Conservation (phyloP, 176 grass and related monocot species). For the Aegilops speltoides region DNA sequence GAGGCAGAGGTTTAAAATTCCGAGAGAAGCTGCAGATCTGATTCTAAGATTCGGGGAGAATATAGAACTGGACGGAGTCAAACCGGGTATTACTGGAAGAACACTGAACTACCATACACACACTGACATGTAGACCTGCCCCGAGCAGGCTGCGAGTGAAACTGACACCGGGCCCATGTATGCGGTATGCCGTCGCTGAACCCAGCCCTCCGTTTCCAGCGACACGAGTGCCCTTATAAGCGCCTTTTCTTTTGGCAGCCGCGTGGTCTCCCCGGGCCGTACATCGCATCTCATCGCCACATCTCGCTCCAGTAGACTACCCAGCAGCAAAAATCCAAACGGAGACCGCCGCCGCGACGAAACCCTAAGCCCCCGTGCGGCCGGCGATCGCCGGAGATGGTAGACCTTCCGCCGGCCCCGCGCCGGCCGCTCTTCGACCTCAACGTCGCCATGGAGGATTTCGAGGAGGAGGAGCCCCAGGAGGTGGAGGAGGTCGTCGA, state of each 20-base stretch:
- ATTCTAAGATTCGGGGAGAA: too few species aligned
- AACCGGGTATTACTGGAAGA: not conserved
- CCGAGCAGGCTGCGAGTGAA: not conserved
- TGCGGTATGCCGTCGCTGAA: not conserved
- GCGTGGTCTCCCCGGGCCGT: not conserved
- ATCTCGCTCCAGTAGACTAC: not conserved
- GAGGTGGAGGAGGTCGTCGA: not conserved
- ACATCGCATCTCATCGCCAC: constrained; percentile 19
- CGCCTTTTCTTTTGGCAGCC: not conserved
- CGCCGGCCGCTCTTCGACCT: constrained; percentile 51
- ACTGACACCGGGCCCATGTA: not conserved
- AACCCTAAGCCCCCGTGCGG: constrained; percentile 43
- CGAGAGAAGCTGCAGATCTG: too few species aligned
- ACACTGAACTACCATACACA: not conserved
- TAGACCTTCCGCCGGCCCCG: not conserved
- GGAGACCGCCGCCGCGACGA: not conserved
- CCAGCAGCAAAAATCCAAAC: not conserved
- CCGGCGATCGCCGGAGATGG: constrained; percentile 25
- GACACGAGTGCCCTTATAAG: not conserved
- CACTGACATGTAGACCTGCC: not conserved
- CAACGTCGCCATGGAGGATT: constrained; percentile 49
- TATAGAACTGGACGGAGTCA: too few species aligned
- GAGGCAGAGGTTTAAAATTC: too few species aligned
- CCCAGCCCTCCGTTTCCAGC: not conserved
- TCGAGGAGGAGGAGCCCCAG: constrained; percentile 13